These are phyloP conservation scores for Kwoniella shandongensis DNA, from an alignment of 768 basidiomycete genomes.

Conservation along the genomic window DNA sequence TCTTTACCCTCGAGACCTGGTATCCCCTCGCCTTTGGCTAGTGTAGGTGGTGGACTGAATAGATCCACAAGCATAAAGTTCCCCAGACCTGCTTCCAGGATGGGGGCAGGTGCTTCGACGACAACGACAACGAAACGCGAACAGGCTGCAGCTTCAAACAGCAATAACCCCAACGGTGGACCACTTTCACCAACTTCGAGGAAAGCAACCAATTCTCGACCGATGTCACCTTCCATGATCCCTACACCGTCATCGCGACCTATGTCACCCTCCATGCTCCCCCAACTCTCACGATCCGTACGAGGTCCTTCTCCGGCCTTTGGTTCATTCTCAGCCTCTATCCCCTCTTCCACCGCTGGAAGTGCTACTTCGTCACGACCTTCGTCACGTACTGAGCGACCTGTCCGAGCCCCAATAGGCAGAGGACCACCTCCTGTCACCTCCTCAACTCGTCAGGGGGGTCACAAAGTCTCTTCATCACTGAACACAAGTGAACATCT, in stretches of 20 bases:
- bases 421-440: slow-evolving; percentile 31
- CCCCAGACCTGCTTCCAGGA: background rate
- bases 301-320: slow-evolving; percentile 3
- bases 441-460: too few relatives aligned
- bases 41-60: slow-evolving; percentile 4
- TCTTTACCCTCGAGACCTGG: slow-evolving; percentile 40
- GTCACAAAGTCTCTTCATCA: too few relatives aligned
- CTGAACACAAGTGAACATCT: slow-evolving; percentile 2
- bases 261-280: slow-evolving; percentile 28
- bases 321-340: slow-evolving; percentile 32
- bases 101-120: background rate
- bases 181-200: slow-evolving; percentile 1
- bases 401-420: slow-evolving; percentile 20
- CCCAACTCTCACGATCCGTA: slow-evolving; percentile 19
- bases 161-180: background rate
- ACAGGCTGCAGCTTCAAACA: background rate
- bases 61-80: slow-evolving; percentile 11
- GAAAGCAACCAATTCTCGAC: slow-evolving; percentile 5
- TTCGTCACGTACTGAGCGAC: slow-evolving; percentile 5
- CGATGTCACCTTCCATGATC: slow-evolving; percentile 25
- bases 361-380: slow-evolving; percentile 16
- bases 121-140: background rate
- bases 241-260: slow-evolving; percentile 20
- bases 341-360: slow-evolving; percentile 18
- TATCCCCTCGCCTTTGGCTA: slow-evolving; percentile 43